Evolutionary conservation across 805 yeast species (phyloP), one percentile per base, ranked within the genome.

Genomic region (Starmerella apis): DNA sequence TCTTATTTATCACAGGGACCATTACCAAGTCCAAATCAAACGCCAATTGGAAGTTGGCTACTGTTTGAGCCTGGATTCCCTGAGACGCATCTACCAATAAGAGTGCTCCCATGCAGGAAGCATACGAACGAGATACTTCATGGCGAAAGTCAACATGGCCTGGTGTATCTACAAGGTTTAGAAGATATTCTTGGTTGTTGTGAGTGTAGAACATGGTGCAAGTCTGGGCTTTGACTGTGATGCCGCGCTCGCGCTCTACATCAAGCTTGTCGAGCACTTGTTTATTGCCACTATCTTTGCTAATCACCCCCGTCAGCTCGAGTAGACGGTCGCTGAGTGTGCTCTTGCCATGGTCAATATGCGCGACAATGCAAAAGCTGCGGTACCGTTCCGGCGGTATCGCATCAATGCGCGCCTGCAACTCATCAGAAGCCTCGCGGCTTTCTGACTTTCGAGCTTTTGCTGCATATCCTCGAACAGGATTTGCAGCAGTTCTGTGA

Each of bases 11-110:
- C 16, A 90, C 86, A 0, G 98, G 97, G 1, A 90, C 73, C 56
- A 90, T 69, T 57, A 80, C 79, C 54, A 92, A 73, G 9, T 81
- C 84, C 79, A 86, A 75, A 50, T 90, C 81, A 62, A 83, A 83
- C 0, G 97, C 98, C 49, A 90, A 71, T 61, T 82, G 86, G 67
- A 85, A 90, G 65, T 92, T 90, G 22, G 98, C 96, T n/a, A 90
- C 96, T 0, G 98, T 92, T 65, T 90, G 98, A 0, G 97, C 97
- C 65, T 87, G 96, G 3, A 90, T 87, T 46, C 97, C 97, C 62
- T 92, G 96, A 2, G 90, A 75, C 1, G 97, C 97, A 70, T 92
- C 98, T 1, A 90, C 94, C 20, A 90, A 66, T 36, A 90, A 65
- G 36, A 90, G 68, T 0, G 96, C 96, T 13, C 97, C 97, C 32